Base-by-base conservation (phyloP, 2,329 filamentous ascomycete genomes). In the Aspergillus nomiae region DNA sequence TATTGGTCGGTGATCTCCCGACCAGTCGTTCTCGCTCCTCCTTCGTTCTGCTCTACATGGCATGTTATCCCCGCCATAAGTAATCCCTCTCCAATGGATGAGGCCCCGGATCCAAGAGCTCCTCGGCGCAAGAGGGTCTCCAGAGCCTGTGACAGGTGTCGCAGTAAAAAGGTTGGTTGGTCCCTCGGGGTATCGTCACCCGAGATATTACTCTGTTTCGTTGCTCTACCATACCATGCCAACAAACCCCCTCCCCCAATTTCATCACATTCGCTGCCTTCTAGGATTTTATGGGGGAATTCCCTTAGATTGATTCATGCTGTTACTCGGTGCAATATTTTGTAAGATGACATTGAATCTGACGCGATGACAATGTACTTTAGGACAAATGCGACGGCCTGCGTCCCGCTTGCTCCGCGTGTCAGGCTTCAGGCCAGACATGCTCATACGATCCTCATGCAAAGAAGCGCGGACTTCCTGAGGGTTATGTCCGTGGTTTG, bases 401-500 rank as follows among this genome's bases (percentile, higher is more conserved):
- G 36, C 77, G 77, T 65, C 80, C 80, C 41, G 71, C 76, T 48
- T 82, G 80, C 62, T 77, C 78, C 34, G 77, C 78, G 62, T 82
- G 80, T 63, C 72, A 73, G 60, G 74, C 71, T 26, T 76, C 78
- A 10, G 75, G 74, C 62, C 76, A 79, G 57, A 69, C 74, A 36
- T 82, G 80, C 61, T 77, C 76, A 32, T 82, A 82, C 68, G 77
- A 81, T 58, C 77, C 79, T 14, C 74, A 76, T 60, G 78, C 75
- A 55, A 82, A 81, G 68, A 82, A 82, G 66, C 76, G 80, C 58
- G 80, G 80, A 21, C 68, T 82, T 19, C 80, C 80, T 1, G 80
- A 82, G 65, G 80, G 80, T 43, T 82, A 82, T 70, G 80, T 82
- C 36, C 78, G 80, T 24, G 79, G 79, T 4, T 60, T 82, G 59